Conservation (phyloP, 2,329 filamentous ascomycete genomes). For the Claviceps fusiformis region DNA sequence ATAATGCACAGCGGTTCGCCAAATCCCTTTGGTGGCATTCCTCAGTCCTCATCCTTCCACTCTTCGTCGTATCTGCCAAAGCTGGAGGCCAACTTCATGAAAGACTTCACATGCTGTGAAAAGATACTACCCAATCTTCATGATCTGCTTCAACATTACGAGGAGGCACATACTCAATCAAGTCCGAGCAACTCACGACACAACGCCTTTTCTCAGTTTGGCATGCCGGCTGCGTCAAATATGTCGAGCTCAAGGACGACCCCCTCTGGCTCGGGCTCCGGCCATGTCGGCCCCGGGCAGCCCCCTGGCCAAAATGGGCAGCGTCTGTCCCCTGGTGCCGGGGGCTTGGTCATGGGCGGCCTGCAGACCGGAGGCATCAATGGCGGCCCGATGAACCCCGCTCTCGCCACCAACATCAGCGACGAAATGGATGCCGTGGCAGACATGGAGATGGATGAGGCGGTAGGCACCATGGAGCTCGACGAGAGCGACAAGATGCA, state of each 20-base stretch:
- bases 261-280: conserved; percentile 18
- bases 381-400: conserved; percentile 26
- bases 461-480: conserved; percentile 51
- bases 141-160: conserved; percentile 90
- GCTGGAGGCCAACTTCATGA: conserved; percentile 94
- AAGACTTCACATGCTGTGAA: conserved; percentile 91
- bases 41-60: conserved; percentile 89
- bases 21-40: conserved; percentile 41
- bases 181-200: conserved; percentile 29
- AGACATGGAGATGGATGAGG: conserved; percentile 95
- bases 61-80: conserved; percentile 94
- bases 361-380: conserved; percentile 15
- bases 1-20: conserved; percentile 96
- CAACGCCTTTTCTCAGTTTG: conserved; percentile 27
- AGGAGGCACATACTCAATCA: conserved; percentile 78
- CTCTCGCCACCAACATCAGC: conserved; percentile 25
- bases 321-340: conserved; percentile 16
- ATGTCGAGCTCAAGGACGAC: conserved; percentile 21
- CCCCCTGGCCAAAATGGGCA: conserved; percentile 20
- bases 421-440: conserved; percentile 74
- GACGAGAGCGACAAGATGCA: conserved; percentile 53
- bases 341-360: conserved; percentile 26
- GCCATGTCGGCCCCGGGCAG: conserved; percentile 12
- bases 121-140: conserved; percentile 81
- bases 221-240: conserved; percentile 18